Evolutionary conservation across 2,329 filamentous ascomycete genomes (phyloP).

Genomic region (Metarhizium humberi): DNA sequence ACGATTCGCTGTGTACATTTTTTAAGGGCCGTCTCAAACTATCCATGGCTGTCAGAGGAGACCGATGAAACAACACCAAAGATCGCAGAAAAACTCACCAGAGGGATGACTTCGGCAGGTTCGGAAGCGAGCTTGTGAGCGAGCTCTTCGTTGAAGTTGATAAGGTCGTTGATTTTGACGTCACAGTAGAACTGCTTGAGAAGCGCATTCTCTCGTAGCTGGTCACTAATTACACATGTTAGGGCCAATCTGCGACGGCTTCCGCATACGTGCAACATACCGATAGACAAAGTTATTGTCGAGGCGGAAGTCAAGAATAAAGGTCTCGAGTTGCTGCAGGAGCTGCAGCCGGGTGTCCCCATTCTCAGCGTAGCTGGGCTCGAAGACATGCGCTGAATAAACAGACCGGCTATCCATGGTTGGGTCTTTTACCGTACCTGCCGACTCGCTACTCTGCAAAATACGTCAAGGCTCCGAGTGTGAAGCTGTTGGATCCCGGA

Average conservation of each 20-base stretch:
- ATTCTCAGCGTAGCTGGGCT: slow-evolving; percentile 53
- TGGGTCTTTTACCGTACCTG: neutral
- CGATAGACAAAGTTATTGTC: slow-evolving; percentile 94
- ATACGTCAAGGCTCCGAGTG: neutral
- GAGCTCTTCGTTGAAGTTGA: slow-evolving; percentile 91
- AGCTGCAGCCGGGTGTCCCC: slow-evolving; percentile 63
- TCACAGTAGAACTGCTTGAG: slow-evolving; percentile 94
- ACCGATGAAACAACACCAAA: neutral
- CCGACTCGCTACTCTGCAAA: neutral
- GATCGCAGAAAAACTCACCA: slow-evolving; percentile 44
- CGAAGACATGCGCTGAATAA: slow-evolving; percentile 76
- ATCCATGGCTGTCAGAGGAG: neutral
- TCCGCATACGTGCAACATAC: slow-evolving; percentile 31
- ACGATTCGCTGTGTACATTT: slow-evolving; percentile 91
- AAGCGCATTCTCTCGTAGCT: slow-evolving; percentile 88
- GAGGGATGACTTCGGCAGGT: slow-evolving; percentile 83
- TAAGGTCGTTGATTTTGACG: slow-evolving; percentile 89
- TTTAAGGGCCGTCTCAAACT: slow-evolving; percentile 89
- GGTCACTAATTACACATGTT: slow-evolving; percentile 53
- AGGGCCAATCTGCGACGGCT: slow-evolving; percentile 8
- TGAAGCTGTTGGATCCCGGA: neutral
- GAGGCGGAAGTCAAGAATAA: slow-evolving; percentile 87
- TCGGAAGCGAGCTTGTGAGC: slow-evolving; percentile 84
- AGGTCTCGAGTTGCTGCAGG: slow-evolving; percentile 74
- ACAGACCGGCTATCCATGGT: slow-evolving; percentile 80